Evolutionary conservation across 805 yeast genomes (phyloP).

Genomic region (Wickerhamiella sorbophila): DNA sequence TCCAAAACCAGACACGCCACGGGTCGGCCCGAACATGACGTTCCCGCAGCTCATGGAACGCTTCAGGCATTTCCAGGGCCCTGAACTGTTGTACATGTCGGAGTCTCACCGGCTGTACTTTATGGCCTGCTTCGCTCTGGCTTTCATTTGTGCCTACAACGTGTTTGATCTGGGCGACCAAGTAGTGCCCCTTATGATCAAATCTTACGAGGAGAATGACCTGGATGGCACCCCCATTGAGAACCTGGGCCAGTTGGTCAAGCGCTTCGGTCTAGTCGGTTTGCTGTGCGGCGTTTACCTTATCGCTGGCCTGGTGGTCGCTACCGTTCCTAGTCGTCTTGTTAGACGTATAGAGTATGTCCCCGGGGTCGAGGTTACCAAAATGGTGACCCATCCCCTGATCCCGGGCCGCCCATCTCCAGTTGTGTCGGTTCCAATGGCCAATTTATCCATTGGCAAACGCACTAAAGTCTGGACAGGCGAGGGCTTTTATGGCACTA

Average conservation of each 20-base stretch:
- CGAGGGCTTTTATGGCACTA: constrained; percentile 76
- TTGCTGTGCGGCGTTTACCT: constrained; percentile 26
- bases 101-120: constrained; percentile 73
- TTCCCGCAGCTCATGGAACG: constrained; percentile 49
- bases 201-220: constrained; percentile 39
- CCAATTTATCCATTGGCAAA: constrained; percentile 39
- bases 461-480: constrained; percentile 68
- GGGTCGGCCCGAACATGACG: constrained; percentile 40
- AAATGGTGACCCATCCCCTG: constrained; percentile 60
- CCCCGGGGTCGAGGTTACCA: constrained; percentile 41
- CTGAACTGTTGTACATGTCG: constrained; percentile 68
- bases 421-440: constrained; percentile 50
- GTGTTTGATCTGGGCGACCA: constrained; percentile 39
- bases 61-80: constrained; percentile 39
- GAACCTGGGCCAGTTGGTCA: constrained; percentile 26
- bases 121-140: constrained; percentile 51
- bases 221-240: constrained; percentile 31
- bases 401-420: constrained; percentile 69
- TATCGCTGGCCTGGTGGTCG: constrained; percentile 31
- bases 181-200: constrained; percentile 37
- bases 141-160: constrained; percentile 57
- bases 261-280: constrained; percentile 27
- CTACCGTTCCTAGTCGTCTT: constrained; percentile 52
- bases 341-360: constrained; percentile 65
- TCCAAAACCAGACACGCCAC: constrained; percentile 68